A percentile compares a stretch with the other conserved stretches of the same genome.
Conservation (phyloP, 2,329 filamentous ascomycete species). For the Ceratocystis variospora region DNA sequence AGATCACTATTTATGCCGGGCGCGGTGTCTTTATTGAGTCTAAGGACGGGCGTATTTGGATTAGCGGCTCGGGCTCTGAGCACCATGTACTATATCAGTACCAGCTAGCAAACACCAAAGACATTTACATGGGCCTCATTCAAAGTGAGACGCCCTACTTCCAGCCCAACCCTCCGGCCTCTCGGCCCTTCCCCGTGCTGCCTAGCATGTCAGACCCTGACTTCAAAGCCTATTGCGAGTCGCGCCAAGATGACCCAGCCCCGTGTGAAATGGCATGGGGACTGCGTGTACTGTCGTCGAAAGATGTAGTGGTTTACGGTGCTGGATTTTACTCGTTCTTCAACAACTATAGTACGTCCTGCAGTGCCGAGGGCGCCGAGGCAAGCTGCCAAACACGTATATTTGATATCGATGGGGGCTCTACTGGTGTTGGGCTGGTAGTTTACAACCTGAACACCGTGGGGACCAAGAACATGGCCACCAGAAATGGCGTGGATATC, state of each 20-base stretch:
- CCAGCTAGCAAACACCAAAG: constrained; percentile 44
- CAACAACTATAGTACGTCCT: constrained; percentile 43
- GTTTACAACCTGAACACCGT: constrained; percentile 36
- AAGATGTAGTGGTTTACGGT: constrained; percentile 45
- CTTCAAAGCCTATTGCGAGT: constrained; percentile 37
- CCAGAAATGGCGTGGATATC: constrained; percentile 26
- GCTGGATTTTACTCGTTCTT: constrained; percentile 57
- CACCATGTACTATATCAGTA: constrained; percentile 58
- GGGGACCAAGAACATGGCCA: constrained; percentile 31
- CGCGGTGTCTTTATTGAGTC: constrained; percentile 37
- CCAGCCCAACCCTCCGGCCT: constrained; percentile 49
- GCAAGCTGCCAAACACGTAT: constrained; percentile 36
- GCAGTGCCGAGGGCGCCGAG: constrained; percentile 31
- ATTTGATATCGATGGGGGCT: constrained; percentile 23
- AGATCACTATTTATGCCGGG: constrained; percentile 39
- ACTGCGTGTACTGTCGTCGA: constrained; percentile 44
- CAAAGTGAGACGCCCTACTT: constrained; percentile 62
- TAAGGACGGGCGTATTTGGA: constrained; percentile 34
- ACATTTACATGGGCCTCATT: constrained; percentile 49
- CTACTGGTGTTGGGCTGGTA: constrained; percentile 24
- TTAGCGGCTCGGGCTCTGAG: constrained; percentile 52
- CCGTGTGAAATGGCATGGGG: constrained; percentile 50
- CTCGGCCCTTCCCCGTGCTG: constrained; percentile 39
- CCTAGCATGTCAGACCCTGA: constrained; percentile 35
- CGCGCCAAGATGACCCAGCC: constrained; percentile 23